Percentiles rank a stretch among this genome's conserved stretches.
phyloP scores from a whole-genome alignment of 495 filamentous ascomycete species.

The Neurospora sp. region DNA sequence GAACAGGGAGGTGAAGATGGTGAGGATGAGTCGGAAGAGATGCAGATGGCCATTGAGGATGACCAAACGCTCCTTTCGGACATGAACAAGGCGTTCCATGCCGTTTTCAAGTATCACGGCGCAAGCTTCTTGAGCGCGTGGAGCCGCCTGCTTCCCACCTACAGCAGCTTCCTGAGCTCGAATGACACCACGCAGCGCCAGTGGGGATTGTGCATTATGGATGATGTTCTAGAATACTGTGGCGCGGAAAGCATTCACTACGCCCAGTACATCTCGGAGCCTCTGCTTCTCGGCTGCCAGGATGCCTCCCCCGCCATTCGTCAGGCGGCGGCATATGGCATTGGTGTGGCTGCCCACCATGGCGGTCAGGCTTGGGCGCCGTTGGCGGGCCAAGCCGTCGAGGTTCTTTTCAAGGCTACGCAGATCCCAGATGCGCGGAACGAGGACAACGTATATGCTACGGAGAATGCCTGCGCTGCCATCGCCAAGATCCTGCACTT shows the following conservation, averaged over 20 bases:
- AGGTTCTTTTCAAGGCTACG: slow-evolving; percentile 72
- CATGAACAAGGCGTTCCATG: slow-evolving; percentile 99
- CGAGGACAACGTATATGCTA: slow-evolving; percentile 94
- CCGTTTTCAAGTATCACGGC: slow-evolving; percentile 94
- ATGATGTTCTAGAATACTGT: slow-evolving; percentile 97
- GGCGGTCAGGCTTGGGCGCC: slow-evolving; percentile 75
- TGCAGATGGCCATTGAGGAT: slow-evolving; percentile 86
- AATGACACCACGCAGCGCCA: slow-evolving; percentile 85
- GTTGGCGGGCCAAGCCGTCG: slow-evolving; percentile 70
- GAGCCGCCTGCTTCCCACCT: slow-evolving; percentile 74
- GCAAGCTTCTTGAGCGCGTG: slow-evolving; percentile 73
- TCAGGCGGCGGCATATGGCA: slow-evolving; percentile 92
- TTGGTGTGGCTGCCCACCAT: slow-evolving; percentile 90
- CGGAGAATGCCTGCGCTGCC: slow-evolving; percentile 89
- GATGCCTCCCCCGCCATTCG: slow-evolving; percentile 85
- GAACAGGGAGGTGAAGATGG: slow-evolving; percentile 43
- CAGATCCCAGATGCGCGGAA: slow-evolving; percentile 67
- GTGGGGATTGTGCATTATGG: slow-evolving; percentile 97
- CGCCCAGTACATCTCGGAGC: slow-evolving; percentile 72
- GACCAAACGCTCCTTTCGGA: slow-evolving; percentile 94
- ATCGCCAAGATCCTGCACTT: slow-evolving; percentile 94
- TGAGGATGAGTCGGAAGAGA: slow-evolving; percentile 72
- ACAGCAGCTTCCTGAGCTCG: slow-evolving; percentile 75
- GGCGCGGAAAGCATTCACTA: slow-evolving; percentile 75
- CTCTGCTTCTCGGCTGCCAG: slow-evolving; percentile 69